Percentiles rank a stretch among this genome's conserved stretches.
phyloP scores from a whole-genome alignment of 2,329 filamentous ascomycete species.

The Metarhizium sp. region DNA sequence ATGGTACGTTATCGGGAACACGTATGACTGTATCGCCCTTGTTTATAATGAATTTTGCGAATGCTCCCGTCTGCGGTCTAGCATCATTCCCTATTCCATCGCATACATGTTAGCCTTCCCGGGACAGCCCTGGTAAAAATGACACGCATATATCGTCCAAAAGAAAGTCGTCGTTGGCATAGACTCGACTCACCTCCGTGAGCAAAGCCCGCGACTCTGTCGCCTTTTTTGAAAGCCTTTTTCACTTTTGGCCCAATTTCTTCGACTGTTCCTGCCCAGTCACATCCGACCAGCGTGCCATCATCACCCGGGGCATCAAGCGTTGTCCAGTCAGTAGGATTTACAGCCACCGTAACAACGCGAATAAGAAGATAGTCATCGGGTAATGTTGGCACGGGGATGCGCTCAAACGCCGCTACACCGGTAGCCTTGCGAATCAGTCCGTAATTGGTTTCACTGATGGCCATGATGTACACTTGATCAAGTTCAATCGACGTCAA shows the following conservation, averaged over 20 bases:
- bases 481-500: no score
- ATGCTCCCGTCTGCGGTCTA: not conserved
- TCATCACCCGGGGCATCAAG: not conserved
- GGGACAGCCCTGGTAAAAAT: no score
- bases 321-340: not conserved
- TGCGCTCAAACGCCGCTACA: not conserved
- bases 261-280: not conserved
- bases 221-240: no score
- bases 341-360: not conserved
- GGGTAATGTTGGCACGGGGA: not conserved
- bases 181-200: no score
- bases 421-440: not conserved
- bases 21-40: conserved; percentile 12
- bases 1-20: conserved; percentile 6
- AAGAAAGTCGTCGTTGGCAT: no score
- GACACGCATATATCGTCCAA: no score
- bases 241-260: no score
- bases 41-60: conserved; percentile 2
- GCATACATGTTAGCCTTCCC: no score
- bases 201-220: no score
- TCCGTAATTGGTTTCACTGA: not conserved
- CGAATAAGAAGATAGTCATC: not conserved
- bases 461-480: not conserved
- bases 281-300: not conserved
- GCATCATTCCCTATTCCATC: not conserved